Evolutionary conservation across 2,329 filamentous ascomycete genomes (phyloP).

Genomic region (Fusarium coffeatum): DNA sequence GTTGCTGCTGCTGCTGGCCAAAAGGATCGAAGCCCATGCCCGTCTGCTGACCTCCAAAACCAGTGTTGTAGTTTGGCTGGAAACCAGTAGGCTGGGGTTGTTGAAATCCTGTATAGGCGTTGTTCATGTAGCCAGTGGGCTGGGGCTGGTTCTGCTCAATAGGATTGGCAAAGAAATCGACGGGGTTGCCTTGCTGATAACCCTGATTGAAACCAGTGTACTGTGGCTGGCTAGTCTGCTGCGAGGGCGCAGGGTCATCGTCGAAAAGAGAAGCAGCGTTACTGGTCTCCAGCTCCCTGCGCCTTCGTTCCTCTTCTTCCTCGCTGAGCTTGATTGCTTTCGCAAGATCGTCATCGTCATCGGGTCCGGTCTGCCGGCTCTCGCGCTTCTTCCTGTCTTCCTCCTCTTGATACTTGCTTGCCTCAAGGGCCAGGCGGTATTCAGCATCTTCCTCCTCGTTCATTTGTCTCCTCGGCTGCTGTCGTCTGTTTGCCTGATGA

Average conservation of each 20-base stretch:
- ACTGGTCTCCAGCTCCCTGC: slow-evolving; percentile 85
- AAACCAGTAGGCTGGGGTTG: slow-evolving; percentile 62
- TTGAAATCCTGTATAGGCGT: slow-evolving; percentile 66
- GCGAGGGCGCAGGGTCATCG: slow-evolving; percentile 70
- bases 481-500: slow-evolving; percentile 49
- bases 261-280: slow-evolving; percentile 92
- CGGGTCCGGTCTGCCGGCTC: slow-evolving; percentile 64
- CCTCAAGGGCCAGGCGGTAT: slow-evolving; percentile 89
- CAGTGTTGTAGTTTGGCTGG: slow-evolving; percentile 71
- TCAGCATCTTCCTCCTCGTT: slow-evolving; percentile 89
- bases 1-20: slow-evolving; percentile 58
- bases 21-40: slow-evolving; percentile 79
- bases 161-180: slow-evolving; percentile 97
- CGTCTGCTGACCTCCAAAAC: slow-evolving; percentile 71
- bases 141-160: slow-evolving; percentile 82
- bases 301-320: slow-evolving; percentile 91
- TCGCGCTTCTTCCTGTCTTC: slow-evolving; percentile 84
- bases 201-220: slow-evolving; percentile 94
- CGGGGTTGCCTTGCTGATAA: slow-evolving; percentile 95
- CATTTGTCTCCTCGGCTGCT: slow-evolving; percentile 62
- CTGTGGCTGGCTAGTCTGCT: slow-evolving; percentile 72
- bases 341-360: slow-evolving; percentile 86
- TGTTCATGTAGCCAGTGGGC: slow-evolving; percentile 76
- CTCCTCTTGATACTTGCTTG: slow-evolving; percentile 94
- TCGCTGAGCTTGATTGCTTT: slow-evolving; percentile 96